These are phyloP conservation scores for Malassezia caprae DNA, from an alignment of 1,284 basidiomycete genomes.

Conservation along the genomic window DNA sequence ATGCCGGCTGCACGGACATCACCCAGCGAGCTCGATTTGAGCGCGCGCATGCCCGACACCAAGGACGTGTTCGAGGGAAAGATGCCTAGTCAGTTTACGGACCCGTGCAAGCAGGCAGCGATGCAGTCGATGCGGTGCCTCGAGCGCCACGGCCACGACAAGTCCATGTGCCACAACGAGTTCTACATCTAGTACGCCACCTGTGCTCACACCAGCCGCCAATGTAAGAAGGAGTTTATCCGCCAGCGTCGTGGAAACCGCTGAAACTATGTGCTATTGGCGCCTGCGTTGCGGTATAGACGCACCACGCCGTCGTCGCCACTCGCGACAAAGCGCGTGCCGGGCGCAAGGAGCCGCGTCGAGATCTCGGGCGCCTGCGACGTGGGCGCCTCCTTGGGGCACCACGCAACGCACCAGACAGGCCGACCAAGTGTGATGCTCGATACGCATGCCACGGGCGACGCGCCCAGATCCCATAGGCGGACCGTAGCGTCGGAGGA, in stretches of 20 bases:
- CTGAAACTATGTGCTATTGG: slow-evolving; percentile 4
- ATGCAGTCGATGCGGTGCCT: slow-evolving; percentile 42
- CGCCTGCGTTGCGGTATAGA: slow-evolving; percentile 13
- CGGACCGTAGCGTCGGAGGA: slow-evolving; percentile 4
- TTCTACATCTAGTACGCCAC: slow-evolving; percentile 36
- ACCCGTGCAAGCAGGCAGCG: slow-evolving; percentile 43
- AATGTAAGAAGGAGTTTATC: slow-evolving; percentile 14
- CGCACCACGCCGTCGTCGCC: slow-evolving; percentile 11
- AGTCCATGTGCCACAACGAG: slow-evolving; percentile 32
- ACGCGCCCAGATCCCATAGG: slow-evolving; percentile 12
- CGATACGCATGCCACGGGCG: slow-evolving; percentile 5
- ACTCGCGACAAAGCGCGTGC: slow-evolving; percentile 1
- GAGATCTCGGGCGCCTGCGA: not conserved
- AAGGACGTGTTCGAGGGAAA: slow-evolving; percentile 28
- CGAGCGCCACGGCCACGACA: slow-evolving; percentile 38
- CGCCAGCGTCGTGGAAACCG: slow-evolving; percentile 2
- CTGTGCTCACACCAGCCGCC: slow-evolving; percentile 4
- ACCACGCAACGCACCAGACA: slow-evolving; percentile 10
- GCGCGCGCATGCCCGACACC: slow-evolving; percentile 6
- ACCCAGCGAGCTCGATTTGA: slow-evolving; percentile 19
- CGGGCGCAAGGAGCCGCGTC: slow-evolving; percentile 5
- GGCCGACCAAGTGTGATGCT: slow-evolving; percentile 1
- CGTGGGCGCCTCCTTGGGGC: not conserved
- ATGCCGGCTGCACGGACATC: not conserved
- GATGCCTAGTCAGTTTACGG: slow-evolving; percentile 32